These are phyloP conservation scores for Acrodontium crateriforme DNA, from an alignment of 2,329 filamentous ascomycete genomes.

Conservation along the genomic window DNA sequence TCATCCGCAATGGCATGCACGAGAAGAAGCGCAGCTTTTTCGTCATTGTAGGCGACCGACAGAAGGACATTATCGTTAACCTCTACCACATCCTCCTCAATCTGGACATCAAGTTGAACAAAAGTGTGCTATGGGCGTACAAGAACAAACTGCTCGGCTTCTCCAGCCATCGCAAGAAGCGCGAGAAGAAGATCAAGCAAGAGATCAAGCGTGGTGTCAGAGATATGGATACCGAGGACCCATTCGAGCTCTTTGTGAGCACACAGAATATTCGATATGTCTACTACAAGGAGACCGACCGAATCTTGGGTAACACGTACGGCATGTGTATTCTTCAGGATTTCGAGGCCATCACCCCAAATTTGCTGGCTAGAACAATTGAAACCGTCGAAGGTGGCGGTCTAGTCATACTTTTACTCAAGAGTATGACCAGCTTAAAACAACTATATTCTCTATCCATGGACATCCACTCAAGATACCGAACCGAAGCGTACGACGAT, in stretches of 20 bases:
- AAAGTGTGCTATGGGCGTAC: constrained; percentile 95
- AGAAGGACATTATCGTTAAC: constrained; percentile 94
- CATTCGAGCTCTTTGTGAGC: constrained; percentile 94
- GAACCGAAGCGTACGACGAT: constrained; percentile 90
- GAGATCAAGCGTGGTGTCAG: constrained; percentile 91
- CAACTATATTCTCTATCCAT: constrained; percentile 94
- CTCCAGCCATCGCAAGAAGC: constrained; percentile 93
- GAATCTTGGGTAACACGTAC: constrained; percentile 94
- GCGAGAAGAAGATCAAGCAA: constrained; percentile 95
- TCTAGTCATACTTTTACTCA: constrained; percentile 75
- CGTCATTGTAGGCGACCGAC: constrained; percentile 82
- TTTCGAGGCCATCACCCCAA: constrained; percentile 96
- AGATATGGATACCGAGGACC: constrained; percentile 83
- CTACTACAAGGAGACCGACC: constrained; percentile 99
- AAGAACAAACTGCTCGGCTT: constrained; percentile 95
- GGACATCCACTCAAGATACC: constrained; percentile 93
- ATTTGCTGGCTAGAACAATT: constrained; percentile 82
- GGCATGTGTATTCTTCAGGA: constrained; percentile 98
- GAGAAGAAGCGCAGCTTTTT: constrained; percentile 99
- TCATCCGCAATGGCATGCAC: constrained; percentile 81
- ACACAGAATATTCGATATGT: constrained; percentile 96
- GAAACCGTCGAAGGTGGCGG: constrained; percentile 97
- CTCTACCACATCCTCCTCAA: constrained; percentile 86
- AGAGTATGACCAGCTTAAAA: constrained; percentile 93
- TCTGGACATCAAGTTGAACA: constrained; percentile 85